phyloP scores from a whole-genome alignment of 2,329 filamentous ascomycete genomes.

The Aspergillus ochraceoroseus region DNA sequence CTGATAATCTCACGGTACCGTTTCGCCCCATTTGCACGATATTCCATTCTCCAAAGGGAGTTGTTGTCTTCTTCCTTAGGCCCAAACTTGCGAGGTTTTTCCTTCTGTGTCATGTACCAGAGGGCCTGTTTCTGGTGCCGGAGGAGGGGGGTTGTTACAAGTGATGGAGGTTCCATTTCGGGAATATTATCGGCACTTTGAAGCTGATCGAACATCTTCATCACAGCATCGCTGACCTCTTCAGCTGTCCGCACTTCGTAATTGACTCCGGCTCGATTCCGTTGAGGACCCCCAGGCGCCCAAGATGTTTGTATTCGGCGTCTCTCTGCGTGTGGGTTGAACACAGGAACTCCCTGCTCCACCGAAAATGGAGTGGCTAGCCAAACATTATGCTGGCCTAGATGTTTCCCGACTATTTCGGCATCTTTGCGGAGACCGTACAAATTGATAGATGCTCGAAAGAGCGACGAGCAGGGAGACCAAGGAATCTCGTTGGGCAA shows the following conservation, averaged over 20 bases:
- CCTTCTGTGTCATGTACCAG: constrained; percentile 76
- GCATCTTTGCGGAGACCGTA: constrained; percentile 69
- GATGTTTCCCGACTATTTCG: constrained; percentile 60
- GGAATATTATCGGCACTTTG: constrained; percentile 70
- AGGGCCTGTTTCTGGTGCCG: constrained; percentile 87
- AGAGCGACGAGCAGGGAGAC: constrained; percentile 55
- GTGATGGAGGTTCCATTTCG: constrained; percentile 60
- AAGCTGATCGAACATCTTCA: constrained; percentile 82
- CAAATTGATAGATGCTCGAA: constrained; percentile 66
- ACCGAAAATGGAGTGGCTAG: constrained; percentile 62
- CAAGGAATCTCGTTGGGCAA: constrained; percentile 61
- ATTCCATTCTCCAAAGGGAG: constrained; percentile 70
- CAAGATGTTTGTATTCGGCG: constrained; percentile 39
- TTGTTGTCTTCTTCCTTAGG: constrained; percentile 58
- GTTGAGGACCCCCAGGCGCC: constrained; percentile 21
- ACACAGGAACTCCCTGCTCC: constrained; percentile 63
- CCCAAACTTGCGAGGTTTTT: constrained; percentile 60
- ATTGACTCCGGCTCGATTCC: constrained; percentile 27
- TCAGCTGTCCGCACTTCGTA: constrained; percentile 64
- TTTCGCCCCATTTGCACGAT: constrained; percentile 53
- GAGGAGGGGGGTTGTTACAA: constrained; percentile 65
- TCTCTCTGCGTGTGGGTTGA: constrained; percentile 67
- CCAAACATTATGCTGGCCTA: constrained; percentile 63
- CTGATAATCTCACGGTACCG: constrained; percentile 83
- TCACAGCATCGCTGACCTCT: constrained; percentile 78